Evolutionary conservation across 768 basidiomycete species (phyloP).

Genomic region (Tylopilus sp.): DNA sequence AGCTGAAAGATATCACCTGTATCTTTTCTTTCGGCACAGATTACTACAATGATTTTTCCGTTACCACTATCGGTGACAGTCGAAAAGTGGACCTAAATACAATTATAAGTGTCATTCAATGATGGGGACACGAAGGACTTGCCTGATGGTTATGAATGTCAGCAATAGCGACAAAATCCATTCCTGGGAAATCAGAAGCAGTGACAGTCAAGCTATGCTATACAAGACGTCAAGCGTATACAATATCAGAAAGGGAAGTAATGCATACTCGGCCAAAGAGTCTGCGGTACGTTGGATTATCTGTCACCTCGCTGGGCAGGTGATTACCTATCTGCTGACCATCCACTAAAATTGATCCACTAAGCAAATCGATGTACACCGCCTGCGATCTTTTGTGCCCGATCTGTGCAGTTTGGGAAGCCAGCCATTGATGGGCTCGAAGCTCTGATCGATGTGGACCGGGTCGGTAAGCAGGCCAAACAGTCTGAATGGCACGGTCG

Average conservation of each 20-base stretch:
- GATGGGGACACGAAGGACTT: too few species aligned
- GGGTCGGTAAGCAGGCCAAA: too few species aligned
- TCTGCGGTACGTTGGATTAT: constrained; percentile 13
- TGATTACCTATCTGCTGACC: constrained; percentile 15
- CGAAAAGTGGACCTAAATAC: constrained; percentile 21
- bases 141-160: background rate
- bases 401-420: too few species aligned
- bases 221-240: too few species aligned
- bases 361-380: constrained; percentile 21
- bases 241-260: background rate
- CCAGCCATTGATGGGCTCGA: too few species aligned
- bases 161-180: constrained; percentile 25
- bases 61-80: background rate
- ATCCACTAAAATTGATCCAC: constrained; percentile 27
- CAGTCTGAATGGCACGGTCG: too few species aligned
- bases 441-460: too few species aligned
- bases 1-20: constrained; percentile 3
- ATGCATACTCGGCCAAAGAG: constrained; percentile 22
- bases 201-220: background rate
- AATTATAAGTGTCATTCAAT: background rate
- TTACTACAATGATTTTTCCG: background rate
- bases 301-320: constrained; percentile 18
- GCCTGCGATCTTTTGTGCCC: constrained; percentile 11
- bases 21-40: background rate
- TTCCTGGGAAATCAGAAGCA: constrained; percentile 19